Conservation (phyloP, 2,329 filamentous ascomycete genomes). For the Tolypocladium paradoxum region DNA sequence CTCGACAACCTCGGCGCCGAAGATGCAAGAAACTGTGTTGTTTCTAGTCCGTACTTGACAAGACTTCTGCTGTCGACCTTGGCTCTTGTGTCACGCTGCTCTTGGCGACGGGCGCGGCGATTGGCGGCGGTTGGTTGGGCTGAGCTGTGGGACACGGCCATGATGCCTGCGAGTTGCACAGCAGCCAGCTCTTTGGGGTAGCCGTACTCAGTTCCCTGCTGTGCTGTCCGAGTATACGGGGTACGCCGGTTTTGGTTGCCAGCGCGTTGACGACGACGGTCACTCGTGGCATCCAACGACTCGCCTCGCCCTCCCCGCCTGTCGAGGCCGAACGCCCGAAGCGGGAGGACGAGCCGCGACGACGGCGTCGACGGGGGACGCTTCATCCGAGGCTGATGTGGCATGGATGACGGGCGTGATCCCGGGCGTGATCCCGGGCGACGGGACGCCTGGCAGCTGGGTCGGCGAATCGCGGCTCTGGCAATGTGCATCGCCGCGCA, state of each 20-base stretch:
- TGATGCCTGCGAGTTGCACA: not conserved
- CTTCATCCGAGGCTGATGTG: not conserved
- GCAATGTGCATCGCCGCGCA: not conserved
- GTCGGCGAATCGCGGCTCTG: not conserved
- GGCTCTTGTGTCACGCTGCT: not conserved
- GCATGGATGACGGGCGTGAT: not conserved
- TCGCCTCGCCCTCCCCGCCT: not conserved
- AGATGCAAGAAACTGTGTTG: not conserved
- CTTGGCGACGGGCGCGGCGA: not conserved
- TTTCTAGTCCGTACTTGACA: too few relatives aligned
- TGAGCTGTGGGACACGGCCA: not conserved
- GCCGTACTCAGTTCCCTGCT: too few relatives aligned
- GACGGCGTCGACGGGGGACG: too few relatives aligned
- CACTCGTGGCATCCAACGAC: not conserved
- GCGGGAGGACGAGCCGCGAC: not conserved
- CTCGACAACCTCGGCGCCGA: not conserved
- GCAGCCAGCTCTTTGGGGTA: not conserved
- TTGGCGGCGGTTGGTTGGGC: not conserved
- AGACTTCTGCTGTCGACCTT: too few relatives aligned
- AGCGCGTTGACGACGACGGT: too few relatives aligned
- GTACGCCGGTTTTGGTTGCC: not conserved
- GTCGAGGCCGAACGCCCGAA: not conserved
- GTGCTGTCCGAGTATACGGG: not conserved
- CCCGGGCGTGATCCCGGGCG: not conserved
- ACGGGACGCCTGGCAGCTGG: too few relatives aligned